phyloP scores from a whole-genome alignment of 129 eudicot species.

The Saussurea involucrata region DNA sequence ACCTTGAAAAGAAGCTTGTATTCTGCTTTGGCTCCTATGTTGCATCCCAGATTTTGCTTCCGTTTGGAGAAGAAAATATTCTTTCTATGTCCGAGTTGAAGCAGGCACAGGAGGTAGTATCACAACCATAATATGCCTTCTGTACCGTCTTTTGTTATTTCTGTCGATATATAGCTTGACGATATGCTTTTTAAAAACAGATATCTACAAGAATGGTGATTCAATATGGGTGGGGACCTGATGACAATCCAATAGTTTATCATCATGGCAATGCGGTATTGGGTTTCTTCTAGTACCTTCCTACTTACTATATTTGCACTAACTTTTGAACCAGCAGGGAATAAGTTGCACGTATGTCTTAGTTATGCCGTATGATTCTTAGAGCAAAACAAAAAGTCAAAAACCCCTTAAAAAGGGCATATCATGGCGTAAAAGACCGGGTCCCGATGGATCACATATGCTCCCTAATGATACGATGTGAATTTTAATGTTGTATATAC shows the following conservation, averaged over 20 bases:
- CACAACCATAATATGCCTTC: slow-evolving; percentile 5
- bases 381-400: background rate
- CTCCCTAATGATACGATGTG: background rate
- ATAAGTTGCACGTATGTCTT: background rate
- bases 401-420: background rate
- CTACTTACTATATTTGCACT: background rate
- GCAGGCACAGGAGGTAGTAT: slow-evolving; percentile 84
- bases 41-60: slow-evolving; percentile 85
- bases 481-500: background rate
- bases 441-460: background rate
- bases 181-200: slow-evolving; percentile 40
- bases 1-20: slow-evolving; percentile 91
- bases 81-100: slow-evolving; percentile 74
- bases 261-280: slow-evolving; percentile 78
- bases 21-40: slow-evolving; percentile 88
- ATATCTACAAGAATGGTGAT: slow-evolving; percentile 93
- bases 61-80: slow-evolving; percentile 93
- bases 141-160: background rate
- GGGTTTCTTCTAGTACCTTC: background rate
- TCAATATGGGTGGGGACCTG: slow-evolving; percentile 96
- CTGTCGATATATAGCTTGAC: background rate
- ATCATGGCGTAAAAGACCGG: background rate
- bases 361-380: background rate
- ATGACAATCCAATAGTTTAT: slow-evolving; percentile 72
- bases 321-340: background rate